Conservation (phyloP, 1,139 yeast species). For the Sugiyamaella xylanicola region DNA sequence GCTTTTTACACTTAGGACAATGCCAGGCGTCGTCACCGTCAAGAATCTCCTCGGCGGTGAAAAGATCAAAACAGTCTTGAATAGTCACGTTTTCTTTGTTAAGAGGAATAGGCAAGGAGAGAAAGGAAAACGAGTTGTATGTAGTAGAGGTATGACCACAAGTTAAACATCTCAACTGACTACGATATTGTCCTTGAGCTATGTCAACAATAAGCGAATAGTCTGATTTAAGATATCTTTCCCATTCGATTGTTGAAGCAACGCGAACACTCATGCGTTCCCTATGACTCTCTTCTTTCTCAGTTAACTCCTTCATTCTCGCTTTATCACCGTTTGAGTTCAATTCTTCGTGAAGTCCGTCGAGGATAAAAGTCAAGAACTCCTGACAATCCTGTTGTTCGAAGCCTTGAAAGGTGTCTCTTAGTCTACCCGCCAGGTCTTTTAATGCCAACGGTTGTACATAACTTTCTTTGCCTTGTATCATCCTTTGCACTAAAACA, state of each 20-base stretch:
- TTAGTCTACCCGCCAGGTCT: conserved; percentile 63
- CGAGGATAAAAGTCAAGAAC: conserved; percentile 79
- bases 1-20: conserved; percentile 77
- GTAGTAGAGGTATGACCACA: conserved; percentile 86
- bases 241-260: conserved; percentile 96
- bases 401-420: conserved; percentile 69
- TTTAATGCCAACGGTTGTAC: conserved; percentile 64
- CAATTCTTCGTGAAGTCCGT: conserved; percentile 85
- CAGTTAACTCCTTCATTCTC: conserved; percentile 61
- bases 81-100: conserved; percentile 47
- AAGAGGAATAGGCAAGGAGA: conserved; percentile 72
- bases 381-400: conserved; percentile 97
- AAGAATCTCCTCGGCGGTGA: conserved; percentile 65
- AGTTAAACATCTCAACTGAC: conserved; percentile 72
- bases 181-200: conserved; percentile 88
- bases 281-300: conserved; percentile 72
- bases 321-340: conserved; percentile 64
- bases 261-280: conserved; percentile 76
- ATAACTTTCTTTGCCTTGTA: conserved; percentile 51
- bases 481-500: conserved; percentile 61
- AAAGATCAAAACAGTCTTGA: conserved; percentile 68
- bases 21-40: conserved; percentile 88
- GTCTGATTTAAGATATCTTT: conserved; percentile 79
- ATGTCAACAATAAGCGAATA: conserved; percentile 82
- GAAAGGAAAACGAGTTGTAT: conserved; percentile 75